Percentiles rank a stretch among this genome's conserved stretches.
Evolutionary conservation across 163 green algal genomes (phyloP).

Genomic region (Prototheca wickerhamii): DNA sequence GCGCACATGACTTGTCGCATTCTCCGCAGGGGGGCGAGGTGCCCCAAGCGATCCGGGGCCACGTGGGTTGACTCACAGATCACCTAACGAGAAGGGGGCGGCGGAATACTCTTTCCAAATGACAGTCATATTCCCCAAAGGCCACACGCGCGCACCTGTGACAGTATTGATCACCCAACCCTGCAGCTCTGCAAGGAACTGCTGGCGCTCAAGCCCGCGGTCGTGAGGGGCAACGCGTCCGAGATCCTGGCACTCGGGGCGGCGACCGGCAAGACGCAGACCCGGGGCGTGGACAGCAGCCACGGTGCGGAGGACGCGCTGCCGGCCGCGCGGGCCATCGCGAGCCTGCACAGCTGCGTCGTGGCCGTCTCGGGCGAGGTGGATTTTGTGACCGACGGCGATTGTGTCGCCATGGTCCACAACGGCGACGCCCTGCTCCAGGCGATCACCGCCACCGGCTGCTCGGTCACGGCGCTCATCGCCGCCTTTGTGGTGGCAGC

Average conservation of each 20-base stretch:
- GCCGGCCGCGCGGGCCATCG: conserved; percentile 45
- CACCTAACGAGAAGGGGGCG: too few relatives aligned
- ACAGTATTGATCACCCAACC: too few relatives aligned
- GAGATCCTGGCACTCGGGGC: conserved; percentile 75
- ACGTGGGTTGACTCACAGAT: too few relatives aligned
- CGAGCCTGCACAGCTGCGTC: conserved; percentile 42
- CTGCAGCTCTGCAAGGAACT: conserved; percentile 43
- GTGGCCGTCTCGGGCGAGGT: conserved; percentile 65
- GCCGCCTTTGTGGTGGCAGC: conserved; percentile 55
- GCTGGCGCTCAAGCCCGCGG: conserved; percentile 49
- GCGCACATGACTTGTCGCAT: neutral
- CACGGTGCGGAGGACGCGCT: conserved; percentile 47
- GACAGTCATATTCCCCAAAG: neutral
- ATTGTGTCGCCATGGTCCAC: conserved; percentile 34
- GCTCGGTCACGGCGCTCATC: conserved; percentile 70
- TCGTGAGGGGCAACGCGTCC: conserved; percentile 76
- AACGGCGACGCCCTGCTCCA: conserved; percentile 66
- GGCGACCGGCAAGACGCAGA: conserved; percentile 24
- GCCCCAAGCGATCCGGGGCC: too few relatives aligned
- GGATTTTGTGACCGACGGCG: conserved; percentile 63
- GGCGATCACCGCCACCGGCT: conserved; percentile 72
- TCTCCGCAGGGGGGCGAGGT: too few relatives aligned
- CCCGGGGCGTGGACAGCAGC: conserved; percentile 66
- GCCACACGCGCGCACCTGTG: too few relatives aligned
- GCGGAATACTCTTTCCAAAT: too few relatives aligned